A percentile compares a stretch with the other conserved stretches of the same genome.
Evolutionary conservation across 192 early-diverging fungal species (phyloP).

Genomic region (Umbelopsis isabellina): DNA sequence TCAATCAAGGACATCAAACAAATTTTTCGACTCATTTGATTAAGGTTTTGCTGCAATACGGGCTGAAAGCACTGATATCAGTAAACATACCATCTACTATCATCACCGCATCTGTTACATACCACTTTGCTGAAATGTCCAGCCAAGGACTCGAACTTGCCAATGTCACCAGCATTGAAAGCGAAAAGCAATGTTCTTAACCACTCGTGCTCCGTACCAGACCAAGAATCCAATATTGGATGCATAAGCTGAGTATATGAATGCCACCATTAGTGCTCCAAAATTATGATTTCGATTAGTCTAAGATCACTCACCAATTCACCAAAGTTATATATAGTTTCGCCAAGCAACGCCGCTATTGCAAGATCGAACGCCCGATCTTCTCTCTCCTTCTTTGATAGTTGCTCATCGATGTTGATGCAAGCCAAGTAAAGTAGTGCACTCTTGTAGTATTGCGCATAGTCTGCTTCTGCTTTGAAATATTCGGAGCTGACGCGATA

Average conservation of each 20-base stretch:
- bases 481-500: slow-evolving; percentile 96
- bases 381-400: slow-evolving; percentile 74
- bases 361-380: slow-evolving; percentile 92
- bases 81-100: background rate
- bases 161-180: slow-evolving; percentile 95
- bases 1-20: slow-evolving; percentile 97
- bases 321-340: slow-evolving; percentile 99
- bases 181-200: slow-evolving; percentile 82
- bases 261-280: background rate
- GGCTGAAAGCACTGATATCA: slow-evolving; percentile 51
- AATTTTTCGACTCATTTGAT: slow-evolving; percentile 92
- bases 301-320: slow-evolving; percentile 74
- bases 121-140: slow-evolving; percentile 70
- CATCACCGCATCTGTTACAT: slow-evolving; percentile 26
- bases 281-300: background rate
- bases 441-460: slow-evolving; percentile 94
- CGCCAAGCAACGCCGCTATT: slow-evolving; percentile 89
- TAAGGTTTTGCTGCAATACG: slow-evolving; percentile 75
- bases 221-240: slow-evolving; percentile 79
- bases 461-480: slow-evolving; percentile 94
- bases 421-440: slow-evolving; percentile 94
- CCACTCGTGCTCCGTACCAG: slow-evolving; percentile 83
- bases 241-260: slow-evolving; percentile 72
- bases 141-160: slow-evolving; percentile 83
- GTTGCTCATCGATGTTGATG: slow-evolving; percentile 75